Evolutionary conservation across 1,139 yeast genomes (phyloP), one percentile per base, ranked within the genome.

Genomic region (Spathaspora sp.): DNA sequence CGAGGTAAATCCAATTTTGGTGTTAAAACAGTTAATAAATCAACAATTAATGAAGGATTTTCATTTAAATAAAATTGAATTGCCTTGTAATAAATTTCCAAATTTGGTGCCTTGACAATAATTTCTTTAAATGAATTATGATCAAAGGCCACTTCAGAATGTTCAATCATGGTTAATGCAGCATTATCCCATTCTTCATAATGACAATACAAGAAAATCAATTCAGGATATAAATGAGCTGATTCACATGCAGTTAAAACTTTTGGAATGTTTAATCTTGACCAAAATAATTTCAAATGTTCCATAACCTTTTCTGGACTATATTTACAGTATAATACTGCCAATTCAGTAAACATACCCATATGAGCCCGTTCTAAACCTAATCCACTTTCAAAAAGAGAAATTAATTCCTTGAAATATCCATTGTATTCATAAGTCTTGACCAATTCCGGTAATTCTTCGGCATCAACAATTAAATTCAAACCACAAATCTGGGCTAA

Each of bases 151-250:
- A 87, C 88, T 51, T 95, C 90, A 3, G 96, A 86, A 64, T 83
- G 90, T 67, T 93, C 97, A 76, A 93, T 93, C 93, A 93, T 89
- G n/a, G 97, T 85, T 67, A 93, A 79, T 38, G 97, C 93, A 51
- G 99, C 99, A 66, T 93, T 93, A 70, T 95, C 99, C 96, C 97
- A 95, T 74, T 95, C 99, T 66, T 93, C 99, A 65, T 93, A 93
- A 68, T 93, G 99, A 63, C 97, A 91, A 73, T 93, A 91, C 65
- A 93, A 77, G 82, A 95, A 93, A 49, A 93, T 90, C 60, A 93
- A 78, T 73, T 95, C 99, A 24, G 96, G 95, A 90, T 97, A 95
- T 61, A 93, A 76, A 62, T 95, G 99, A 26, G 96, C 96, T 49
- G 76, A 82, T 67, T 93, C 98, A 63, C 95, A 88, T 23, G 97